Evolutionary conservation across 139 green algal species (phyloP), one percentile per base, ranked within the genome.

Genomic region (Penium margaritaceum): DNA sequence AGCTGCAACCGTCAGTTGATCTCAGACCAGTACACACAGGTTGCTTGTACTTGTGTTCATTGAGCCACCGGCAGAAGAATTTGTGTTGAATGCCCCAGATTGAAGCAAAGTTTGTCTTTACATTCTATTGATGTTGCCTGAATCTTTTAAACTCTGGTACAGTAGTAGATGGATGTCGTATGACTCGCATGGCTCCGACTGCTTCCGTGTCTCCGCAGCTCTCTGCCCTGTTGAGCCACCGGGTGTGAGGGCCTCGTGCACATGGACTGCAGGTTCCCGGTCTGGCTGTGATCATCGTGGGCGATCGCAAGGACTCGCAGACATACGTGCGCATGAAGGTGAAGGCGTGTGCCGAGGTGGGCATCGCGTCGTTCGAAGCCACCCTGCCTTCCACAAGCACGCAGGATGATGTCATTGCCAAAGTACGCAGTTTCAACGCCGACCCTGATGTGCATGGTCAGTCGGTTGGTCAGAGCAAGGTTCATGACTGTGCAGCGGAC

Each of bases 251-350:
- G n/a, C n/a, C n/a, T n/a, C n/a, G n/a, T n/a, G n/a, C n/a, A n/a
- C n/a, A n/a, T n/a, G n/a, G n/a, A n/a, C 2, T 43, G 5, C 71
- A 82, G 76, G 84, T 88, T 0, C 93, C 94, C 24, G 94, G 94
- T 4, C 83, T 98, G 39, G 94, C 94, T 6, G 94, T 98, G 1
- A 90, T 98, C 0, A 87, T 98, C 7, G 94, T 98, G 6, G 94
- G 94, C 6, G 83, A 90, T 55, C 85, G 94, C 57, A 95, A 95
- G 69, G 94, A 98, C 81, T 96, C 89, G 21, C 85, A 97, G 75
- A 98, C 94, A 0, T 98, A 98, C 76, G 94, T 98, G 14, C 84
- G 91, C 38, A 96, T 87, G 84, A 98, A 98, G 84, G 88, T 89
- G 36, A 95, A 94, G 79, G 91, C 87, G 3, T 96, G 92, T 72